Conservation (phyloP, 257 asterid genomes). For the Jasminum sambac region DNA sequence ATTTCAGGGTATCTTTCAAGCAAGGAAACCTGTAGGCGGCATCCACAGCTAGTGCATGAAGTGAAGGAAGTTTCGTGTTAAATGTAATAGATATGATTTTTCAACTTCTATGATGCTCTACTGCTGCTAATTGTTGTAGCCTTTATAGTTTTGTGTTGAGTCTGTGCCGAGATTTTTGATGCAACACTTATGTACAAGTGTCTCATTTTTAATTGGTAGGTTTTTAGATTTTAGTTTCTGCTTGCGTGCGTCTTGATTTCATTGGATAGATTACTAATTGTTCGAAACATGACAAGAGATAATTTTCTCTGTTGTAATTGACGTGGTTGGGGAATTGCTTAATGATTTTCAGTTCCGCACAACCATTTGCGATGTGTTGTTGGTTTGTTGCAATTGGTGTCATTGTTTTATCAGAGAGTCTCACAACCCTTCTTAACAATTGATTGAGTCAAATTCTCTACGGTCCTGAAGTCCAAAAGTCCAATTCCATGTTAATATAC, state of each 20-base stretch:
- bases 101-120: slow-evolving; percentile 21
- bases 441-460: no score
- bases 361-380: no score
- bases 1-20: slow-evolving; percentile 7
- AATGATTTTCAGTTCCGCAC: neutral
- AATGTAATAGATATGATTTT: slow-evolving; percentile 24
- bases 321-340: no score
- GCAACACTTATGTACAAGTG: neutral
- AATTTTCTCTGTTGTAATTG: neutral
- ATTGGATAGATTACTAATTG: neutral
- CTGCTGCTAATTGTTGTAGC: slow-evolving; percentile 2
- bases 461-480: no score
- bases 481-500: no score
- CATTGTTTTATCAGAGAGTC: neutral
- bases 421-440: no score
- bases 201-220: neutral
- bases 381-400: neutral
- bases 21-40: slow-evolving; percentile 11
- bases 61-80: slow-evolving; percentile 19
- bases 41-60: slow-evolving; percentile 14
- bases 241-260: neutral
- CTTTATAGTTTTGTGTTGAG: neutral
- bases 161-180: slow-evolving; percentile 10
- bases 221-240: neutral
- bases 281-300: neutral